Evolutionary conservation across 805 yeast species (phyloP).

Genomic region (Wickerhamiella kazuoi): DNA sequence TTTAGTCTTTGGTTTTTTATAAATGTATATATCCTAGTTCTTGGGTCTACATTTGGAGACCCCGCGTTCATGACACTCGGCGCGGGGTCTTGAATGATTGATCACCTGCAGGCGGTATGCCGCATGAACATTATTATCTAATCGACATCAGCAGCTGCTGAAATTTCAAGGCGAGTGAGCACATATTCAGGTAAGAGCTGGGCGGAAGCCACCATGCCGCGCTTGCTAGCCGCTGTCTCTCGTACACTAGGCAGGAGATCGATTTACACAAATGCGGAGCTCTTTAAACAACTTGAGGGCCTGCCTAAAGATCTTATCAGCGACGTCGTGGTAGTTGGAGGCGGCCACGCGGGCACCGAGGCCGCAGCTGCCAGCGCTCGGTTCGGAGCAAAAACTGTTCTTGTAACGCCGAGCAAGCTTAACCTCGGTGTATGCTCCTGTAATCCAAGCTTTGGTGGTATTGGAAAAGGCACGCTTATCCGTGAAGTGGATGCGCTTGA

Average conservation of each 20-base stretch:
- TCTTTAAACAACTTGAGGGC: constrained; percentile 4
- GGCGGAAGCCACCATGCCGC: no score
- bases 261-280: constrained; percentile 7
- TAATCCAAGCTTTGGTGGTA: constrained; percentile 96
- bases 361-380: constrained; percentile 91
- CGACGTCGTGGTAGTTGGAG: constrained; percentile 88
- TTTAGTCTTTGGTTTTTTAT: no score
- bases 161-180: no score
- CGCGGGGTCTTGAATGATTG: no score
- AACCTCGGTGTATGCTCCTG: constrained; percentile 92
- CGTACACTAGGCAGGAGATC: constrained; percentile 1
- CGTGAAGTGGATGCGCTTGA: constrained; percentile 93
- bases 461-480: constrained; percentile 86
- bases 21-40: no score
- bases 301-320: constrained; percentile 3
- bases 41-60: no score
- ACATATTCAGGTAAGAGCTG: no score
- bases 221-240: no score
- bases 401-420: constrained; percentile 56
- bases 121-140: no score
- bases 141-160: no score
- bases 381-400: constrained; percentile 48
- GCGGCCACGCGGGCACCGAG: constrained; percentile 98
- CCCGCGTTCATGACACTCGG: no score
- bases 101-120: no score